Conservation (phyloP, 169 alveolate species). For the Eimeria acervulina region DNA sequence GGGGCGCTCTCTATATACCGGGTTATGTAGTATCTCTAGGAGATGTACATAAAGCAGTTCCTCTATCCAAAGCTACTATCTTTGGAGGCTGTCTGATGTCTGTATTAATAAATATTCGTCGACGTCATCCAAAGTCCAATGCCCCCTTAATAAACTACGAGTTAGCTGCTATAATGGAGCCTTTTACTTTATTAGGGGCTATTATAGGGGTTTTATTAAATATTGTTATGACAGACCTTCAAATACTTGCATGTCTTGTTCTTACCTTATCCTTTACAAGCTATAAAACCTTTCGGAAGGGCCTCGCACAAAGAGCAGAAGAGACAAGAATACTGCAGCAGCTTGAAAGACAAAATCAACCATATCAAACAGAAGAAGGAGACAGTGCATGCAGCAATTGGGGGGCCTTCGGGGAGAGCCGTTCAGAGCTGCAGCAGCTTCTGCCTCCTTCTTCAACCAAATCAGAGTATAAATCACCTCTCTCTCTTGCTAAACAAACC, state of each 20-base stretch:
- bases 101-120: constrained; percentile 62
- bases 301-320: constrained; percentile 54
- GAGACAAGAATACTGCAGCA: constrained; percentile 61
- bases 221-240: constrained; percentile 76
- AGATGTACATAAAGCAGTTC: constrained; percentile 82
- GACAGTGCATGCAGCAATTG: neutral
- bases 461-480: too few species aligned
- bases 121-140: constrained; percentile 50
- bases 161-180: constrained; percentile 81
- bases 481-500: too few species aligned
- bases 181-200: constrained; percentile 80
- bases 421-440: constrained; percentile 47
- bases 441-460: too few species aligned
- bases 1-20: constrained; percentile 83
- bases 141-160: constrained; percentile 73
- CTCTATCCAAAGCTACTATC: constrained; percentile 80
- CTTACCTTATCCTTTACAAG: constrained; percentile 74
- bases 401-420: neutral
- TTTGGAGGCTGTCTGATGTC: constrained; percentile 77
- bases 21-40: constrained; percentile 66
- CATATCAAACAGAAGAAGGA: neutral
- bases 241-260: constrained; percentile 67
- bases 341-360: neutral
- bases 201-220: constrained; percentile 79
- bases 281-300: constrained; percentile 76